These are phyloP conservation scores for Emergomyces africanus DNA, from an alignment of 2,329 filamentous ascomycete species.

Conservation along the genomic window DNA sequence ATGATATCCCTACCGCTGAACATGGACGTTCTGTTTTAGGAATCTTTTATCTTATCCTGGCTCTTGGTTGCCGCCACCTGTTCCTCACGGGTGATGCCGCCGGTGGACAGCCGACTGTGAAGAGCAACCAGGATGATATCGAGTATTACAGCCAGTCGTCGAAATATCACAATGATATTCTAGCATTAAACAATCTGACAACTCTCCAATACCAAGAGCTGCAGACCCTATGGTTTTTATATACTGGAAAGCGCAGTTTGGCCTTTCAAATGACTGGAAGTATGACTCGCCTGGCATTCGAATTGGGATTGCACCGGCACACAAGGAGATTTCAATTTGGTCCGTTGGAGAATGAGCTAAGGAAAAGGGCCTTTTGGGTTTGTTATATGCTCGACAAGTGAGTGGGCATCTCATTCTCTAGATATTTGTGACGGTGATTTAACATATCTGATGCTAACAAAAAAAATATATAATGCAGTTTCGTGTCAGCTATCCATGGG, in stretches of 20 bases:
- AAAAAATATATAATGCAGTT: background rate
- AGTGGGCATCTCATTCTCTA: no score
- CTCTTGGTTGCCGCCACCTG: conserved; percentile 8
- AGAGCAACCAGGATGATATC: conserved; percentile 7
- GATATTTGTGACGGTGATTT: background rate
- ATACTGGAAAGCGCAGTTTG: conserved; percentile 8
- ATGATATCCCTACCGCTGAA: background rate
- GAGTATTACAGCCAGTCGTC: conserved; percentile 7
- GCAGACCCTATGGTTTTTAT: conserved; percentile 8
- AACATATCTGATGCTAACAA: background rate
- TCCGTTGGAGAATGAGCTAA: conserved; percentile 7
- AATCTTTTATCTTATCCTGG: conserved; percentile 8
- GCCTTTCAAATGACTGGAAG: conserved; percentile 9
- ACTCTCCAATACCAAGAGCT: conserved; percentile 9
- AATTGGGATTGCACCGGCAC: conserved; percentile 9
- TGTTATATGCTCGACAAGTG: conserved; percentile 9
- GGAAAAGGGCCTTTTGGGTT: conserved; percentile 9
- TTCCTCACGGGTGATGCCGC: conserved; percentile 2
- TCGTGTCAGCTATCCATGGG: conserved; percentile 7
- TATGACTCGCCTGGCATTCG: conserved; percentile 7
- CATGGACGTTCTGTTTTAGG: conserved; percentile 5
- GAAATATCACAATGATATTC: conserved; percentile 6
- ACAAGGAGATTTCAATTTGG: conserved; percentile 9
- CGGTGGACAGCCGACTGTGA: conserved; percentile 4
- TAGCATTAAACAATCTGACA: conserved; percentile 4